phyloP scores from a whole-genome alignment of 2,329 filamentous ascomycete species.

The Diaporthe sp. region DNA sequence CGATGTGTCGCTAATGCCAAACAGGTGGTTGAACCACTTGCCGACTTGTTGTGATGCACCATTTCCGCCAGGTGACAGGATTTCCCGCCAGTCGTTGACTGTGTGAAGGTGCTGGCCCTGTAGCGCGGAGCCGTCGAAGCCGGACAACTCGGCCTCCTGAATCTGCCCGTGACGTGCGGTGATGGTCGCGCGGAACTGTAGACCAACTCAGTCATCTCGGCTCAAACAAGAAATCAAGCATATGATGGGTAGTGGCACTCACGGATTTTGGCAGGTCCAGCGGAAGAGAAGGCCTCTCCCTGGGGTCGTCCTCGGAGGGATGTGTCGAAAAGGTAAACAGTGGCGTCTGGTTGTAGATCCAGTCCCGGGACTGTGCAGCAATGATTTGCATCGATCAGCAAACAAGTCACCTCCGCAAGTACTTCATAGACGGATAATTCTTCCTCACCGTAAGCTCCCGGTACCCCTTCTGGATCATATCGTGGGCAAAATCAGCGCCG shows the following conservation, averaged over 20 bases:
- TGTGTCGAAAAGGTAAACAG: conserved; percentile 80
- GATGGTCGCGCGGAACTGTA: conserved; percentile 52
- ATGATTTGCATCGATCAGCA: not conserved
- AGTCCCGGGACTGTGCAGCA: conserved; percentile 69
- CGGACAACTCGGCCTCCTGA: conserved; percentile 46
- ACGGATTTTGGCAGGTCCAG: conserved; percentile 62
- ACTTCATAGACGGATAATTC: not conserved
- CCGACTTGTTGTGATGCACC: conserved; percentile 43
- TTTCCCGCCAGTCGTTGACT: conserved; percentile 49
- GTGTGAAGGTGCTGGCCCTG: conserved; percentile 46
- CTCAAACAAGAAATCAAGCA: not conserved
- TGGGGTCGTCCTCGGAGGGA: conserved; percentile 70
- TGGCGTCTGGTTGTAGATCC: conserved; percentile 90
- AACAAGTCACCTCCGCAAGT: conserved; percentile 49
- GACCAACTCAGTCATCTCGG: not conserved
- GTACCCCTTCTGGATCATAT: conserved; percentile 71
- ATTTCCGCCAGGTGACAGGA: conserved; percentile 41
- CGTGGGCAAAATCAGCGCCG: conserved; percentile 58
- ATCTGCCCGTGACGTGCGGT: conserved; percentile 58
- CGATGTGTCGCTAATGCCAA: conserved; percentile 41
- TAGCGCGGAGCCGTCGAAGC: conserved; percentile 44
- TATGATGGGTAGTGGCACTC: conserved; percentile 44
- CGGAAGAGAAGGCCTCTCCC: conserved; percentile 66
- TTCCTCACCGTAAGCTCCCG: conserved; percentile 71
- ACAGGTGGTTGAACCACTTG: conserved; percentile 51